Evolutionary conservation across 2,329 filamentous ascomycete species (phyloP), one percentile per base, ranked within the genome.

Genomic region (Diaporthe vaccinii): DNA sequence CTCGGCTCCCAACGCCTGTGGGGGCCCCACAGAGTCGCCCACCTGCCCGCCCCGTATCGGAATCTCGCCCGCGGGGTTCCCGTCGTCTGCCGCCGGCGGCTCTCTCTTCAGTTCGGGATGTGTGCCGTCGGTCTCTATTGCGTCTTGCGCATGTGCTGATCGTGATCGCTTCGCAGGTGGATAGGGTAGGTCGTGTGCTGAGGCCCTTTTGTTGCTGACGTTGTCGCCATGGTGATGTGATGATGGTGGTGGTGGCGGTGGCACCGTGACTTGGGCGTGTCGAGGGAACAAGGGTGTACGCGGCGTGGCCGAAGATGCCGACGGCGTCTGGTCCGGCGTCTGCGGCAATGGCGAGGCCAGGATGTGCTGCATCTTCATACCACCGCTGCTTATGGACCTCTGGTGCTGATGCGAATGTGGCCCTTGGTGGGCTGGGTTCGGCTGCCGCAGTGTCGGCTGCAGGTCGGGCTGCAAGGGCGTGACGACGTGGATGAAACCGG

Each of bases 391-490:
- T 10, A 51, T 53, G 8, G 65, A 74, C 25, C 55, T 68, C 53
- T 74, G 65, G 15, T 58, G 62, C 62, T 74, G 72, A 4, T 73
- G 71, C 58, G 44, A 51, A 20, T 41, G 58, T 20, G 31, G 34
- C n/a, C 15, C 39, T 3, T 53, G 67, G 34, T 39, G 36, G 31
- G n/a, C 20, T 12, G 55, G 8, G 51, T 51, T 22, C 9, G 39
- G 12, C 58, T 20, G 41, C 25, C 39, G 53, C 46, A 46, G 39
- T 7, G 72, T 20, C n/a, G 36, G 20, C 57, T 67, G 74, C 62
- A 75, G 36, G n/a, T 75, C 73, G 22, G 75, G 75, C 61, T 76
- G 73, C 17, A 76, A n/a, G 25, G 75, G 75, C 31, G 75, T 73
- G 25, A 55, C 46, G 25, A 76, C 46, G 61, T 76, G 75, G 55